Percentiles rank a stretch among this genome's conserved stretches.
Evolutionary conservation across 2,329 filamentous ascomycete genomes (phyloP).

Genomic region (Celoporthe dispersa): DNA sequence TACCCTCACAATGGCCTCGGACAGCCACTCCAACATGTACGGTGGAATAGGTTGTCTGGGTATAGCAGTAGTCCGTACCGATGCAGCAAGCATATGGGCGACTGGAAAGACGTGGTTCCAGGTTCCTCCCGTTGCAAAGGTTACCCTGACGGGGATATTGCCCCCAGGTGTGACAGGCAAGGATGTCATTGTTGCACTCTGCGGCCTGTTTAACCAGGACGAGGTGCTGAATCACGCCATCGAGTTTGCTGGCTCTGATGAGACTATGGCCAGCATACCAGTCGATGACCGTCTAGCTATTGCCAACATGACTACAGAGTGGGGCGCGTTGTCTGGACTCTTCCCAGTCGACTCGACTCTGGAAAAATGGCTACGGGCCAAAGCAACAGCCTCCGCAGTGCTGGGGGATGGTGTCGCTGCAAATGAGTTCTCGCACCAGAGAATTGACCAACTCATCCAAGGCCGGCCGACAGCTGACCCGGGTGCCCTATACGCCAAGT

Average conservation of each 20-base stretch:
- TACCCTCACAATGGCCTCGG: slow-evolving; percentile 78
- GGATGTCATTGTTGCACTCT: slow-evolving; percentile 90
- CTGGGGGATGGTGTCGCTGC: slow-evolving; percentile 60
- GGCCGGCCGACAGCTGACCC: slow-evolving; percentile 73
- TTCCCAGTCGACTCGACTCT: slow-evolving; percentile 39
- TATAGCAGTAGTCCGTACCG: slow-evolving; percentile 83
- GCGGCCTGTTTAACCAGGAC: slow-evolving; percentile 81
- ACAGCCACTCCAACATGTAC: slow-evolving; percentile 82
- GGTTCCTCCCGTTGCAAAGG: slow-evolving; percentile 79
- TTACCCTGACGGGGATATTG: slow-evolving; percentile 76
- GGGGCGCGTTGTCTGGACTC: slow-evolving; percentile 51
- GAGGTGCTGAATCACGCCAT: slow-evolving; percentile 91
- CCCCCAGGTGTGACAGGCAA: slow-evolving; percentile 87
- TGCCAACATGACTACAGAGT: slow-evolving; percentile 82
- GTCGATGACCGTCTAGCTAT: slow-evolving; percentile 77
- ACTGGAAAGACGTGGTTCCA: slow-evolving; percentile 88
- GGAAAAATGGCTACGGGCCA: slow-evolving; percentile 67
- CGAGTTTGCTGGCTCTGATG: slow-evolving; percentile 81
- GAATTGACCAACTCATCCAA: slow-evolving; percentile 72
- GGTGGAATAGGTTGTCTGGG: slow-evolving; percentile 78
- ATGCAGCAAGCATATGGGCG: slow-evolving; percentile 84
- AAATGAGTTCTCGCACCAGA: slow-evolving; percentile 71
- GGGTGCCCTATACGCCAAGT: slow-evolving; percentile 81
- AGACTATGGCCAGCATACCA: slow-evolving; percentile 74
- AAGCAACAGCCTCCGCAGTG: slow-evolving; percentile 73